These are phyloP conservation scores for Papiliotrema fonsecae DNA, from an alignment of 1,284 basidiomycete genomes.

Conservation along the genomic window DNA sequence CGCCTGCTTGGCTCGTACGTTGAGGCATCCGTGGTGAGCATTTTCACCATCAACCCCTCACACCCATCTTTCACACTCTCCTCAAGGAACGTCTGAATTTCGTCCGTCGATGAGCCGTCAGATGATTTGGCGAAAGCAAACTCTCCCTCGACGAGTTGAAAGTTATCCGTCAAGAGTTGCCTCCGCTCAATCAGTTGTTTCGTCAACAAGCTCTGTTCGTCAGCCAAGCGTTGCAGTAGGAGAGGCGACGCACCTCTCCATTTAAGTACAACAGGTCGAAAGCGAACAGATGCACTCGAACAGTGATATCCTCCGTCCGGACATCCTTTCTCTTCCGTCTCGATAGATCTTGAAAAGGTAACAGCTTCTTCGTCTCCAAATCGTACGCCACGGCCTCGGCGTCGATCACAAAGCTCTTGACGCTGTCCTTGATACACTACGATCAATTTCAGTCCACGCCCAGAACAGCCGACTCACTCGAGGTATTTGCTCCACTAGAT, in stretches of 20 bases:
- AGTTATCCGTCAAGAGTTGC: conserved; percentile 69
- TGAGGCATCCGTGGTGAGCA: conserved; percentile 84
- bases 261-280: conserved; percentile 58
- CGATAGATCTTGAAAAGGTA: conserved; percentile 80
- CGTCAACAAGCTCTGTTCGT: conserved; percentile 41
- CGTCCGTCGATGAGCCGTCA: conserved; percentile 83
- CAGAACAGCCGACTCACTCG: conserved; percentile 53
- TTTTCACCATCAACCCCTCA: conserved; percentile 99
- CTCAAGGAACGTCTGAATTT: conserved; percentile 92
- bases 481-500: conserved; percentile 88
- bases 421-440: conserved; percentile 76
- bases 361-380: conserved; percentile 59
- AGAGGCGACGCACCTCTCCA: conserved; percentile 47
- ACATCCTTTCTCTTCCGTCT: conserved; percentile 84
- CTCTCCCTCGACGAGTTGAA: conserved; percentile 77
- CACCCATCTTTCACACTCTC: conserved; percentile 96
- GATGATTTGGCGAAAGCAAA: conserved; percentile 90
- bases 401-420: conserved; percentile 75
- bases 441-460: conserved; percentile 15
- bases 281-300: conserved; percentile 55
- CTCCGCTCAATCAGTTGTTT: conserved; percentile 59
- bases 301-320: conserved; percentile 56
- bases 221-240: neutral
- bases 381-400: conserved; percentile 78
- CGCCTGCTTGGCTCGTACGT: conserved; percentile 92